Evolutionary conservation across 495 filamentous ascomycete species (phyloP).

Genomic region (Tuber indicum): DNA sequence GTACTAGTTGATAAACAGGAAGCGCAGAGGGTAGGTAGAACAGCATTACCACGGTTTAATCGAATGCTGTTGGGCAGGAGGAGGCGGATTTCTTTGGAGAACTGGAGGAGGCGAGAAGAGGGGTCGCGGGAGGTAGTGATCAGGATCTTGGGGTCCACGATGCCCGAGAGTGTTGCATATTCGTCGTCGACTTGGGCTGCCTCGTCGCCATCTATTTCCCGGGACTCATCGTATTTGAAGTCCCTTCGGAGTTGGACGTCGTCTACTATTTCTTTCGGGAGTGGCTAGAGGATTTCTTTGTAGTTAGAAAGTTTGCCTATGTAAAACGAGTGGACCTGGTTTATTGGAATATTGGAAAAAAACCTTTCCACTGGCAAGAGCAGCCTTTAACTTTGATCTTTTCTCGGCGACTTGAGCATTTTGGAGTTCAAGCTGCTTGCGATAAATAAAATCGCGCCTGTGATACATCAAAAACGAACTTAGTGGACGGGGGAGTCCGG

Average conservation of each 20-base stretch:
- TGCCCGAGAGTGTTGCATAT: conserved; percentile 75
- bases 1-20: conserved; percentile 72
- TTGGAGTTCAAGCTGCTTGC: conserved; percentile 59
- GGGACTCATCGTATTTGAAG: conserved; percentile 87
- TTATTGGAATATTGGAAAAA: not conserved
- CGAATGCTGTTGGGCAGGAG: conserved; percentile 85
- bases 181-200: conserved; percentile 86
- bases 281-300: conserved; percentile 55
- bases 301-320: not conserved
- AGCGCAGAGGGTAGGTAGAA: conserved; percentile 74
- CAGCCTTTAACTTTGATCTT: conserved; percentile 74
- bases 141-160: conserved; percentile 79
- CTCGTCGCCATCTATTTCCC: conserved; percentile 58
- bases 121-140: conserved; percentile 88
- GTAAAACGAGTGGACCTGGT: not conserved
- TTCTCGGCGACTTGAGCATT: conserved; percentile 91
- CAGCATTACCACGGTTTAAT: conserved; percentile 82
- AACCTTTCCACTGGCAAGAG: conserved; percentile 62
- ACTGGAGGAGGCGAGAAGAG: conserved; percentile 72
- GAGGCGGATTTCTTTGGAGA: conserved; percentile 92
- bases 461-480: conserved; percentile 9
- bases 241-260: conserved; percentile 79
- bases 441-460: conserved; percentile 90
- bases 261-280: conserved; percentile 80
- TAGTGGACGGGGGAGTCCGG: not conserved